These are phyloP conservation scores for Beta vulgaris DNA, from an alignment of 148 eudicot genomes.

Conservation along the genomic window DNA sequence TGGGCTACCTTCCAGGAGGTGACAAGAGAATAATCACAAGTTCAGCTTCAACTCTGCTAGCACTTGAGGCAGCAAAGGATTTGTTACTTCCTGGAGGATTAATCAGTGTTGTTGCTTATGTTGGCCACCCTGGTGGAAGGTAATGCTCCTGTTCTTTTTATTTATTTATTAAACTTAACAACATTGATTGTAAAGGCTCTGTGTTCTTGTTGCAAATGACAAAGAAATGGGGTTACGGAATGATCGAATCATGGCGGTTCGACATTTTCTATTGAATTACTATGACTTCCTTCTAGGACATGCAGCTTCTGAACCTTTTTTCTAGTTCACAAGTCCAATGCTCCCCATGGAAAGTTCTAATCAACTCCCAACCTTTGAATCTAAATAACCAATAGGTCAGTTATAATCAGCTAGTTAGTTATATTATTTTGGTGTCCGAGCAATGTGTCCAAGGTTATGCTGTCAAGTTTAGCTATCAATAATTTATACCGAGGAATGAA, in stretches of 20 bases:
- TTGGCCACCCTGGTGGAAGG: slow-evolving; percentile 98
- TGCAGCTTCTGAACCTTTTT: not conserved
- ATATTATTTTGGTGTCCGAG: not conserved
- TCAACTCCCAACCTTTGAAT: not conserved
- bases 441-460: not conserved
- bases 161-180: not conserved
- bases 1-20: slow-evolving; percentile 97
- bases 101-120: slow-evolving; percentile 70
- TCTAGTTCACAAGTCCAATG: not conserved
- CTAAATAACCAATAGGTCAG: not conserved
- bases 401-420: too few relatives aligned
- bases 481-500: too few relatives aligned
- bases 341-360: not conserved
- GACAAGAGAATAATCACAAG: slow-evolving; percentile 65
- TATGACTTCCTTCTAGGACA: not conserved
- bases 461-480: not conserved
- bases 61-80: slow-evolving; percentile 69
- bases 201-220: not conserved
- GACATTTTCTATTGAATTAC: not conserved
- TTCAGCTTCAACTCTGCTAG: slow-evolving; percentile 63
- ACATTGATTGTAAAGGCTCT: not conserved
- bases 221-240: not conserved
- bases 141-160: slow-evolving; percentile 26
- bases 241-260: not conserved
- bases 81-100: slow-evolving; percentile 68